Percentiles rank a stretch among this genome's conserved stretches.
Evolutionary conservation across 73 alveolate species (phyloP).

Genomic region (Stentor roeselii): DNA sequence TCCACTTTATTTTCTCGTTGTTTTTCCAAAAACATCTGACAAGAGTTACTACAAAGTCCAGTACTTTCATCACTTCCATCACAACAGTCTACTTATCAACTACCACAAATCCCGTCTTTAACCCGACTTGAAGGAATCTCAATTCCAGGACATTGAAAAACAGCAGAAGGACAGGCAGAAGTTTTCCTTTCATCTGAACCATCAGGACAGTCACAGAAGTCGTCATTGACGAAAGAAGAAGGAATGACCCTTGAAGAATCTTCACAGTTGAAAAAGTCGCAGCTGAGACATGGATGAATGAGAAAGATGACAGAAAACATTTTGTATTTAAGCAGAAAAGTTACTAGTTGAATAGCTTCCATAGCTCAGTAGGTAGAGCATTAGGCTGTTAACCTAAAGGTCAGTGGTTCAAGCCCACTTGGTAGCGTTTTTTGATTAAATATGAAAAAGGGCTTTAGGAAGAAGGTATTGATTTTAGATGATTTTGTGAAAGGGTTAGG

Average conservation of each 20-base stretch:
- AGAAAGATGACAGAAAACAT: too few species aligned
- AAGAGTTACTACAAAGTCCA: background rate
- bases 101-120: constrained; percentile 20
- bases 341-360: too few species aligned
- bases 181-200: constrained; percentile 28
- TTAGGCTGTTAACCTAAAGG: too few species aligned
- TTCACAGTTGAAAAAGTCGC: background rate
- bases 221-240: constrained; percentile 10
- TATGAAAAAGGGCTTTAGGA: background rate
- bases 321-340: too few species aligned
- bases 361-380: too few species aligned
- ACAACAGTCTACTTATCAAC: constrained; percentile 14
- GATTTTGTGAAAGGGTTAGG: background rate
- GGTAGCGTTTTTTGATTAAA: background rate
- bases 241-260: background rate
- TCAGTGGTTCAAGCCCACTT: background rate
- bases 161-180: background rate
- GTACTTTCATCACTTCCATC: constrained; percentile 27
- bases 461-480: background rate
- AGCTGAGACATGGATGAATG: background rate
- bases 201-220: constrained; percentile 28
- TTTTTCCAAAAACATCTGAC: background rate
- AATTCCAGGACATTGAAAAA: background rate
- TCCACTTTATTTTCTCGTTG: background rate
- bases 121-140: constrained; percentile 1